Base-by-base conservation (phyloP, 2,329 filamentous ascomycete species). In the Phialemoniopsis sp. region DNA sequence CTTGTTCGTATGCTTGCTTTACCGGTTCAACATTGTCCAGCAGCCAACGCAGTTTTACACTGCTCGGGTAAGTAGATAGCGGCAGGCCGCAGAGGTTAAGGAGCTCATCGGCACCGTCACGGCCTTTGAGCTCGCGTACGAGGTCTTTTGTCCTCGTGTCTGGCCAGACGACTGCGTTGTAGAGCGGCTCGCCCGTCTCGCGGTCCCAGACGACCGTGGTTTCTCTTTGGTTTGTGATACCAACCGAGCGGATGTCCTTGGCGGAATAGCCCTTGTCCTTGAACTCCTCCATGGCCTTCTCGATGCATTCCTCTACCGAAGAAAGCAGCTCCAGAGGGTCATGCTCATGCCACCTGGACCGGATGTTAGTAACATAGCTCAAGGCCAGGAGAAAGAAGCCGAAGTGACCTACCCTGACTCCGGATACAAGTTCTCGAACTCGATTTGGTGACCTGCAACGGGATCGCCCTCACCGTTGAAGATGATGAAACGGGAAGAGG, bases 211-310 rank as follows among this genome's bases (percentile, higher is more conserved):
- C 82, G 2, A 95, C 72, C 2, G 85, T 87, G 2, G 89, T 95
- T 63, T 95, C 89, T 57, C 89, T 82, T 68, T 95, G 89, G 64
- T 90, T 94, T 43, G 89, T 94, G 58, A 95, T 86, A 41, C 89
- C 89, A 48, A 95, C 73, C 10, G 85, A 78, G 58, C 78, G 84
- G 55, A 95, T 87, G 51, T 85, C 76, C 38, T 74, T 72, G 43
- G 75, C 70, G 18, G 74, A 71, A 62, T 88, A 76, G 44, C 89
- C 88, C 41, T 80, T 67, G n/a, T 76, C 70, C 36, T 78, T 64
- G 63, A 95, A 94, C 32, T 82, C 68, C 54, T 80, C 76, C 43
- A 84, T 78, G 0, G 87, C 87, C 46, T 80, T 78, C 50, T 89
- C 83, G 50, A 95, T 89, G 62, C 89, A 95, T 46, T 74, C 74